Percentiles rank a stretch among this genome's conserved stretches.
Evolutionary conservation across 257 asterid genomes (phyloP).

Genomic region (Ilex aquifolium): DNA sequence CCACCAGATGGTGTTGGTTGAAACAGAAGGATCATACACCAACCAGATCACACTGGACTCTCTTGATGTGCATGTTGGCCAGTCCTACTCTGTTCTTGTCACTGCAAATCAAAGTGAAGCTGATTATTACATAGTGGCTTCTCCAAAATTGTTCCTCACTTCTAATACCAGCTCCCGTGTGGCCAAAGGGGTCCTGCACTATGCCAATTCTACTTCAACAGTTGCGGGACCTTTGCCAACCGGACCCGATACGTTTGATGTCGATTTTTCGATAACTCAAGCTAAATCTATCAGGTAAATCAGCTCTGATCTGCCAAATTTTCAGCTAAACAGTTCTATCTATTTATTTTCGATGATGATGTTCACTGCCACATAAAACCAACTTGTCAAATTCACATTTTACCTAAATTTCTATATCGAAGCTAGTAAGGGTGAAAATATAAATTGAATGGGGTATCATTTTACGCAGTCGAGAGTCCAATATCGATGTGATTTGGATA

Average conservation of each 20-base stretch:
- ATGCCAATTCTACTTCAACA: not conserved
- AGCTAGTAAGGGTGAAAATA: not conserved
- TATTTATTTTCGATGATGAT: no score
- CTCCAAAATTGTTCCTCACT: not conserved
- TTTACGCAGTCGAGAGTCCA: no score
- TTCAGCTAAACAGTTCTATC: no score
- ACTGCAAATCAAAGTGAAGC: not conserved
- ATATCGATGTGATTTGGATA: no score
- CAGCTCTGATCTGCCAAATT: not conserved
- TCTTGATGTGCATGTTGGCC: constrained; percentile 4
- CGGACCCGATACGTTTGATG: not conserved
- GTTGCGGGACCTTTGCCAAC: not conserved
- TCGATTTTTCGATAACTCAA: not conserved
- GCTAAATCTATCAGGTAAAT: not conserved
- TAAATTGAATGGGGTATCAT: no score
- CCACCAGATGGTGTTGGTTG: constrained; percentile 1
- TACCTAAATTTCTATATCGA: no score
- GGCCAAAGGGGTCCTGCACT: not conserved
- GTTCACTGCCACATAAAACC: no score
- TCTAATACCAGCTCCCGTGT: not conserved
- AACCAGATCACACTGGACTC: constrained; percentile 2
- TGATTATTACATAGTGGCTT: not conserved
- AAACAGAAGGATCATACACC: constrained; percentile 1
- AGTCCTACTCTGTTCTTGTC: constrained; percentile 2
- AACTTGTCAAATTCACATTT: no score